Evolutionary conservation across 1,139 yeast species (phyloP).

Genomic region (Lodderomyces orthopsilosis): DNA sequence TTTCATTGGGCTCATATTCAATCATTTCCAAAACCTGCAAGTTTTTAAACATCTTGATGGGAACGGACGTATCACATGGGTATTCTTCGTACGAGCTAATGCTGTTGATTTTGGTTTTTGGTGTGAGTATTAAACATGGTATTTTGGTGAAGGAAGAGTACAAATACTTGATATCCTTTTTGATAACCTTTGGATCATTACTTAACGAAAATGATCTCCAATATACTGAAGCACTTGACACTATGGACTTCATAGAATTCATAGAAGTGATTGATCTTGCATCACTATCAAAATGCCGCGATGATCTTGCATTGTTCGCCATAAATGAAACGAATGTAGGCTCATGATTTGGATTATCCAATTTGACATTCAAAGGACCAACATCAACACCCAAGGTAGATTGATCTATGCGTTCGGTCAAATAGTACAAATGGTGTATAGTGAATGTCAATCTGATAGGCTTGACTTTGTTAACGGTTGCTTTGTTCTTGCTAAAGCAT

Average conservation of each 20-base stretch:
- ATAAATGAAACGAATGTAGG: conserved; percentile 53
- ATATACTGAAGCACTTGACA: conserved; percentile 43
- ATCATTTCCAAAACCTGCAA: conserved; percentile 58
- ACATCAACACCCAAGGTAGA: conserved; percentile 52
- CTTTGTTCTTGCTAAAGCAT: conserved; percentile 35
- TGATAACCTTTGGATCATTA: conserved; percentile 43
- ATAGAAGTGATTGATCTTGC: conserved; percentile 61
- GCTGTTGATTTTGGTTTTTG: conserved; percentile 54
- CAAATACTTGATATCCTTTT: conserved; percentile 53
- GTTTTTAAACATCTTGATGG: conserved; percentile 57
- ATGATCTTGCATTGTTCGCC: conserved; percentile 47
- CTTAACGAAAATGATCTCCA: conserved; percentile 39
- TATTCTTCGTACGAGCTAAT: conserved; percentile 65
- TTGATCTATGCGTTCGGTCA: conserved; percentile 56
- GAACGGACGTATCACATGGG: conserved; percentile 70
- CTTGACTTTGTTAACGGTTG: conserved; percentile 22
- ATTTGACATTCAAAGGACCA: conserved; percentile 61
- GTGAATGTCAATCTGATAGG: conserved; percentile 58
- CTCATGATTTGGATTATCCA: conserved; percentile 57
- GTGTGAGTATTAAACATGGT: conserved; percentile 60
- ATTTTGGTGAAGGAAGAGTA: conserved; percentile 66
- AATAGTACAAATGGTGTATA: conserved; percentile 60
- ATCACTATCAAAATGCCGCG: conserved; percentile 52
- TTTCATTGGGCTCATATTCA: conserved; percentile 62
- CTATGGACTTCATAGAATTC: conserved; percentile 58